Evolutionary conservation across 2,329 filamentous ascomycete genomes (phyloP).

Genomic region (Fusarium devonianum): DNA sequence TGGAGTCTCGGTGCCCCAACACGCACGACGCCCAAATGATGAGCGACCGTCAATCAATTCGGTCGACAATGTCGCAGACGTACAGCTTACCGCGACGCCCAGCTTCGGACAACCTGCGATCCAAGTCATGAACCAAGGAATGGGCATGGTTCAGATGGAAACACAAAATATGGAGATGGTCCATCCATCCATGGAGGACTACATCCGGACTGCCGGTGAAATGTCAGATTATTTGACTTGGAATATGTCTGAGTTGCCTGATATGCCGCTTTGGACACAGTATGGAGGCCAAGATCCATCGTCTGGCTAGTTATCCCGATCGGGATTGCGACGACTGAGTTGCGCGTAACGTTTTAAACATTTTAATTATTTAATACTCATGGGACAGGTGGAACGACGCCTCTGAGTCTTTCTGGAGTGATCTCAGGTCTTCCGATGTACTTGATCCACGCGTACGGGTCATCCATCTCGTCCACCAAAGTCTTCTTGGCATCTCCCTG

Average conservation of each 20-base stretch:
- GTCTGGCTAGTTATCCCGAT: too few species aligned
- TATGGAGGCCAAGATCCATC: not conserved
- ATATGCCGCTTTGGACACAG: not conserved
- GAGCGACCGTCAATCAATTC: not conserved
- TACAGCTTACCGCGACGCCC: not conserved
- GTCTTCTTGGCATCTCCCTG: not conserved
- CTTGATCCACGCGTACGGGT: slow-evolving; percentile 28
- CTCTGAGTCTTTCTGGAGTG: slow-evolving; percentile 3
- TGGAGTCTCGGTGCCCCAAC: not conserved
- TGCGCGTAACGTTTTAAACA: too few species aligned
- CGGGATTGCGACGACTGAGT: too few species aligned
- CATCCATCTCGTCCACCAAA: slow-evolving; percentile 12
- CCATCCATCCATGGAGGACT: slow-evolving; percentile 1
- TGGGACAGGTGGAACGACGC: slow-evolving; percentile 3
- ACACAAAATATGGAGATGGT: slow-evolving; percentile 1
- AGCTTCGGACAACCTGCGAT: not conserved
- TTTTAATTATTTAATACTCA: not conserved
- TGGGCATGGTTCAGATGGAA: not conserved
- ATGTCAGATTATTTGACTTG: not conserved
- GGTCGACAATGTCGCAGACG: not conserved
- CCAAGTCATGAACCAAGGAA: not conserved
- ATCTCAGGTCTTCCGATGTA: slow-evolving; percentile 18
- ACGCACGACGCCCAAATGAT: not conserved
- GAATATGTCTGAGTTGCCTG: not conserved
- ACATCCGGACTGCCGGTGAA: not conserved